phyloP scores from a whole-genome alignment of 495 filamentous ascomycete species.

The Aspergillus panamensis region DNA sequence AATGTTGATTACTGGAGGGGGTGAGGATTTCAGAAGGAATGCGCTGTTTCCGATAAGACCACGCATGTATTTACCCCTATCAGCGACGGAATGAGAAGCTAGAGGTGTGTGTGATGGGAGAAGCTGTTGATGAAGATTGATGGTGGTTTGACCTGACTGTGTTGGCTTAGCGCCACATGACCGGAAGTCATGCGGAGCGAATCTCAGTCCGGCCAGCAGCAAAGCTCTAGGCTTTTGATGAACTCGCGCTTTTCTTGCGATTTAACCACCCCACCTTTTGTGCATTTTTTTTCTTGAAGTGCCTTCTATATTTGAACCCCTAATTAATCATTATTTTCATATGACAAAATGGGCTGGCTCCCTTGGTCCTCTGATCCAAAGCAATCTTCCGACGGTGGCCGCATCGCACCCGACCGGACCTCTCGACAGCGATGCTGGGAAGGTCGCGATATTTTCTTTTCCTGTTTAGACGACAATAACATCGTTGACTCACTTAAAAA shows the following conservation, averaged over 20 bases:
- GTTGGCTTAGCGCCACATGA: slow-evolving; percentile 24
- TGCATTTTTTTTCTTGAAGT: too few species aligned
- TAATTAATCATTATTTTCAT: background rate
- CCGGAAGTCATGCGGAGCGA: slow-evolving; percentile 18
- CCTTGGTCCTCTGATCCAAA: slow-evolving; percentile 42
- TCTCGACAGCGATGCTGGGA: slow-evolving; percentile 83
- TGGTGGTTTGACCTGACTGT: slow-evolving; percentile 2
- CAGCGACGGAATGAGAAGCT: background rate
- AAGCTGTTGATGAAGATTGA: slow-evolving; percentile 6
- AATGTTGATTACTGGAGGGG: background rate
- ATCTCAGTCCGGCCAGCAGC: slow-evolving; percentile 1
- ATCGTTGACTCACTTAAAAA: slow-evolving; percentile 85
- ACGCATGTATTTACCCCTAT: background rate
- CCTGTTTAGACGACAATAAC: slow-evolving; percentile 72
- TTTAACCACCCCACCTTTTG: too few species aligned
- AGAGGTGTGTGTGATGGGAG: background rate
- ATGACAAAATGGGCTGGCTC: slow-evolving; percentile 46
- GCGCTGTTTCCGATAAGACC: background rate
- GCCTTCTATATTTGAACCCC: too few species aligned
- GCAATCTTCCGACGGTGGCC: slow-evolving; percentile 53
- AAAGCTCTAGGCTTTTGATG: background rate
- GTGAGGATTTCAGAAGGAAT: background rate
- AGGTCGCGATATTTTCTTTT: slow-evolving; percentile 79
- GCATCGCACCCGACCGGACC: slow-evolving; percentile 70
- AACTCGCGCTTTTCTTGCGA: background rate